phyloP scores from a whole-genome alignment of 2,329 filamentous ascomycete species.

The Clonostachys rosea region DNA sequence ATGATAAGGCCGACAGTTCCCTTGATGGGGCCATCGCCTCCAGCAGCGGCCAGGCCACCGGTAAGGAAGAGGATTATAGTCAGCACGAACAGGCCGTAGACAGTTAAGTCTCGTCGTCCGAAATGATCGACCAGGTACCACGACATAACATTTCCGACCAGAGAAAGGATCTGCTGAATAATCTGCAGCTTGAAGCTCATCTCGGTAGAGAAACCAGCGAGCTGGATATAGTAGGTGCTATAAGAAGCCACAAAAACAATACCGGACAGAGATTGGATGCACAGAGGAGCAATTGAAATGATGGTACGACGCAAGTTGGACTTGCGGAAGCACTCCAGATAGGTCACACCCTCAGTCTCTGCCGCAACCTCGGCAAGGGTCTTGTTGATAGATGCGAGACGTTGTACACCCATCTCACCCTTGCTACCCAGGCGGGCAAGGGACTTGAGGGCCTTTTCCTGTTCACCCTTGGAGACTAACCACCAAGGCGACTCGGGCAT shows the following conservation, averaged over 20 bases:
- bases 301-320: too few species aligned
- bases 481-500: conserved; percentile 23
- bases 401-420: conserved; percentile 11
- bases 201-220: conserved; percentile 27
- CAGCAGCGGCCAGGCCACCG: conserved; percentile 32
- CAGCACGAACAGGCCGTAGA: conserved; percentile 36
- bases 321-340: conserved; percentile 4
- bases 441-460: conserved; percentile 23
- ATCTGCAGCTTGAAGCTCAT: conserved; percentile 31
- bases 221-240: conserved; percentile 35
- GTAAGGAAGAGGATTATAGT: conserved; percentile 26
- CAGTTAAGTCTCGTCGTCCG: conserved; percentile 31
- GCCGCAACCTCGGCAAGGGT: conserved; percentile 23
- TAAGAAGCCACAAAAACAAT: conserved; percentile 27
- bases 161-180: conserved; percentile 22
- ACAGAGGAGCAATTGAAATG: not conserved
- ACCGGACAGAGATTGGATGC: conserved; percentile 27
- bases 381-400: conserved; percentile 17
- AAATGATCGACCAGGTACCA: conserved; percentile 27
- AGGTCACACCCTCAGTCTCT: conserved; percentile 26
- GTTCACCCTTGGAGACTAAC: conserved; percentile 22
- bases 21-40: conserved; percentile 16
- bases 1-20: conserved; percentile 14
- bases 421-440: conserved; percentile 22
- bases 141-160: conserved; percentile 28